Evolutionary conservation across 2,329 filamentous ascomycete genomes (phyloP).

Genomic region (Blastomyces parvus): DNA sequence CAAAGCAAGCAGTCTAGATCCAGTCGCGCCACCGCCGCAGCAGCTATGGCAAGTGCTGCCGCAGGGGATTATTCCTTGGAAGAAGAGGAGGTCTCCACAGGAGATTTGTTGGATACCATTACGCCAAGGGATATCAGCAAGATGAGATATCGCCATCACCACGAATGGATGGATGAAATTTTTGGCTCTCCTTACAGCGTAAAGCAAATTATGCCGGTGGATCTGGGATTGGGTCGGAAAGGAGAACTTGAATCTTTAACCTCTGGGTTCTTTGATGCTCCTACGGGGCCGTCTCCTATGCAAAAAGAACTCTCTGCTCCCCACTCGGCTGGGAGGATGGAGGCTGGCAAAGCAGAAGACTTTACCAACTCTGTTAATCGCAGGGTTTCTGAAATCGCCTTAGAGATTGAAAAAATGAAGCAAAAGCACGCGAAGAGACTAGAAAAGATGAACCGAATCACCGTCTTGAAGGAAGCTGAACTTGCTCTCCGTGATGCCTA

Average conservation of each 20-base stretch:
- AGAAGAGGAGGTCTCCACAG: slow-evolving; percentile 78
- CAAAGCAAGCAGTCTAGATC: slow-evolving; percentile 34
- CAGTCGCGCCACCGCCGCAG: slow-evolving; percentile 32
- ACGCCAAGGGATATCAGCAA: slow-evolving; percentile 84
- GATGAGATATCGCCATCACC: slow-evolving; percentile 82
- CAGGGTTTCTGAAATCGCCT: slow-evolving; percentile 61
- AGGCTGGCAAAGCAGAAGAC: slow-evolving; percentile 67
- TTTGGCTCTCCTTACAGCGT: slow-evolving; percentile 82
- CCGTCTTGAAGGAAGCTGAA: slow-evolving; percentile 63
- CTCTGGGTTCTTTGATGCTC: slow-evolving; percentile 69
- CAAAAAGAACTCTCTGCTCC: slow-evolving; percentile 23
- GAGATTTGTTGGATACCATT: slow-evolving; percentile 81
- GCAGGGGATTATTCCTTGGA: slow-evolving; percentile 52
- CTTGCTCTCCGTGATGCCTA: slow-evolving; percentile 60
- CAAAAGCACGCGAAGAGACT: slow-evolving; percentile 66
- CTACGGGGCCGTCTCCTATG: slow-evolving; percentile 25
- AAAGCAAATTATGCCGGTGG: slow-evolving; percentile 73
- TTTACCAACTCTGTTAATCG: slow-evolving; percentile 70
- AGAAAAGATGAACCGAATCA: slow-evolving; percentile 61
- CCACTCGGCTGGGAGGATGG: slow-evolving; percentile 52
- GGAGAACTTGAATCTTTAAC: slow-evolving; percentile 76
- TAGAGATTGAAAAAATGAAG: slow-evolving; percentile 78
- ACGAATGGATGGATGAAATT: slow-evolving; percentile 98
- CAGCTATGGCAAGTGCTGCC: slow-evolving; percentile 27
- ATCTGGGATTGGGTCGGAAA: slow-evolving; percentile 74